These are phyloP conservation scores for Brachypodium distachyon DNA, from an alignment of 202 grass and related monocot genomes.

Conservation along the genomic window DNA sequence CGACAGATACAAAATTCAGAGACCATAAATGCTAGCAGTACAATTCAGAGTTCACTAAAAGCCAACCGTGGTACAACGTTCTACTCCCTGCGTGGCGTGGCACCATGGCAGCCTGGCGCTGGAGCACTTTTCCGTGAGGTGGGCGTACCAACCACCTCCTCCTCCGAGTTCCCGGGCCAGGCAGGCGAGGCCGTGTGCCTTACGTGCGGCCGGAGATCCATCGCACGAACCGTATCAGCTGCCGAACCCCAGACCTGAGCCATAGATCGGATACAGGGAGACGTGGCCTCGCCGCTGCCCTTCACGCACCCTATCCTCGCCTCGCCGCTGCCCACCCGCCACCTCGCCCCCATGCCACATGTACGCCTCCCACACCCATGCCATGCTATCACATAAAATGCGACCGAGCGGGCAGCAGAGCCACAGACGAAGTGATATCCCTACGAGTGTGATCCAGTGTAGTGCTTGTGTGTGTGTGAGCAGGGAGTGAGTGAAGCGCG, in stretches of 20 bases:
- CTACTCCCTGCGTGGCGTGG: too few relatives aligned
- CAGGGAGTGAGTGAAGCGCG: too few relatives aligned
- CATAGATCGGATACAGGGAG: conserved; percentile 9
- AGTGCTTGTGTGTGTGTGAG: not conserved
- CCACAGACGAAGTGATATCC: too few relatives aligned
- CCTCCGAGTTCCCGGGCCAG: too few relatives aligned
- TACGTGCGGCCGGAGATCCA: not conserved
- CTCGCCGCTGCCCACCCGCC: conserved; percentile 25
- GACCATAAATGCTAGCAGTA: not conserved
- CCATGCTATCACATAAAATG: conserved; percentile 18
- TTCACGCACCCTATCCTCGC: conserved; percentile 65
- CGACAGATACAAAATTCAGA: not conserved
- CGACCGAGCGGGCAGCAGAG: not conserved
- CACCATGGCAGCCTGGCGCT: not conserved
- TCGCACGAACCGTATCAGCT: not conserved
- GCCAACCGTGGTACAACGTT: not conserved
- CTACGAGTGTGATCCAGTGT: too few relatives aligned
- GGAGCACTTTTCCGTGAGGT: not conserved
- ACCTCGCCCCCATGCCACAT: conserved; percentile 27
- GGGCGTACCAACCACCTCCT: not conserved
- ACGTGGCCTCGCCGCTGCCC: conserved; percentile 57
- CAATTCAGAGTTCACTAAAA: not conserved
- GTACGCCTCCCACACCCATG: not conserved
- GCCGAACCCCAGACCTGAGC: not conserved
- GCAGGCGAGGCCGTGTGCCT: too few relatives aligned